Conservation (phyloP, 257 asterid genomes). For the Mitragyna speciosa region DNA sequence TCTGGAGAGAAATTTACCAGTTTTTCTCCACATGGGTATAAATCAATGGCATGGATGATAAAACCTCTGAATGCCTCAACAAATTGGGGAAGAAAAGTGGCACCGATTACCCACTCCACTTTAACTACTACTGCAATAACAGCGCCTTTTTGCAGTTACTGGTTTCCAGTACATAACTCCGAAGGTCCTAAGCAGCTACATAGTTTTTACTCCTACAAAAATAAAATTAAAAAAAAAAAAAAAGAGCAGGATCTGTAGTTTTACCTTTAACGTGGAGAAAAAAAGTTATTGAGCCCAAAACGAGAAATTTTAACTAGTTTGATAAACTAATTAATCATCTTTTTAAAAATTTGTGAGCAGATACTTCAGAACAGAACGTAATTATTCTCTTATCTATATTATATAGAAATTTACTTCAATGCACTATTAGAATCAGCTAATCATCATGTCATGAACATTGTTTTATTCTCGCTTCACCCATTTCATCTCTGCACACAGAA, state of each 20-base stretch:
- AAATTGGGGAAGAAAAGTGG: background rate
- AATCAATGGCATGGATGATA: background rate
- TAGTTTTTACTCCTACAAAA: background rate
- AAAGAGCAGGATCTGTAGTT: too few relatives aligned
- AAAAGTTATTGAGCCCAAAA: too few relatives aligned
- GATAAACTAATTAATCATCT: background rate
- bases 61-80: conserved; percentile 9
- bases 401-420: too few relatives aligned
- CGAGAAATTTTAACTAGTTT: background rate
- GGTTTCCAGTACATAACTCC: background rate
- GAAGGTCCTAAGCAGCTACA: background rate
- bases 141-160: background rate
- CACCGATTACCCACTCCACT: background rate
- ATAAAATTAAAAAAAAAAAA: too few relatives aligned
- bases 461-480: too few relatives aligned
- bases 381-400: too few relatives aligned
- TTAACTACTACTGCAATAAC: too few relatives aligned
- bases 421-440: too few relatives aligned
- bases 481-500: too few relatives aligned
- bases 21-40: background rate
- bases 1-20: background rate
- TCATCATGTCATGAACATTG: too few relatives aligned
- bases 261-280: too few relatives aligned
- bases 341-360: background rate
- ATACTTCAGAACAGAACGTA: too few relatives aligned